Conservation (phyloP, 192 early-diverging fungal species). For the Coemansia reversa region DNA sequence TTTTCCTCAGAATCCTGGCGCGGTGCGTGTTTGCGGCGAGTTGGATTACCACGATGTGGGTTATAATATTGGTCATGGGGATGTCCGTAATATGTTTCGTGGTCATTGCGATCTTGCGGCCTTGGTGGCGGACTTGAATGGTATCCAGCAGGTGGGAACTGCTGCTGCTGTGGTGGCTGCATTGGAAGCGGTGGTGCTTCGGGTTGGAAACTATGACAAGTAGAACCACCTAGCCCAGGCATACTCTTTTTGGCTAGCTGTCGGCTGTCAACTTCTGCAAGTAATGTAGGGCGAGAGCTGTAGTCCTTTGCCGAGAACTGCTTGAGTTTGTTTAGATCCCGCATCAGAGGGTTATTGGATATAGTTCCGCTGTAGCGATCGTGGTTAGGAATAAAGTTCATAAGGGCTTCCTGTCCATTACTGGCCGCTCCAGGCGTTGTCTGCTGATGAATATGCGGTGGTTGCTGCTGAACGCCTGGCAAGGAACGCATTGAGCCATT, state of each 20-base stretch:
- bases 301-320: slow-evolving; percentile 49
- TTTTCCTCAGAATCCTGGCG: slow-evolving; percentile 18
- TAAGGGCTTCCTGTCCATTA: slow-evolving; percentile 29
- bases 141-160: background rate
- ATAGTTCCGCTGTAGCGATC: slow-evolving; percentile 19
- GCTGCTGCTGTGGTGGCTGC: slow-evolving; percentile 11
- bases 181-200: slow-evolving; percentile 4
- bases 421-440: background rate
- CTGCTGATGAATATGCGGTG: slow-evolving; percentile 13
- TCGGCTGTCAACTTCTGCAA: slow-evolving; percentile 47
- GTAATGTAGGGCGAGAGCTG: slow-evolving; percentile 38
- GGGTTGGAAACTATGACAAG: slow-evolving; percentile 50
- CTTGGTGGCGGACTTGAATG: background rate
- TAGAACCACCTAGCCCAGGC: slow-evolving; percentile 46
- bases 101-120: slow-evolving; percentile 10
- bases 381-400: slow-evolving; percentile 38
- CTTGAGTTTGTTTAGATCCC: slow-evolving; percentile 50
- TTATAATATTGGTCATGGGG: slow-evolving; percentile 7
- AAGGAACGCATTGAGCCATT: background rate
- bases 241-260: slow-evolving; percentile 44
- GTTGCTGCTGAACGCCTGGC: slow-evolving; percentile 8
- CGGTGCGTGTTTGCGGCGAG: slow-evolving; percentile 8
- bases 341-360: slow-evolving; percentile 48
- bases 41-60: slow-evolving; percentile 4
- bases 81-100: slow-evolving; percentile 6